phyloP scores from a whole-genome alignment of 163 green algal genomes.

The Chlorella variabilis region DNA sequence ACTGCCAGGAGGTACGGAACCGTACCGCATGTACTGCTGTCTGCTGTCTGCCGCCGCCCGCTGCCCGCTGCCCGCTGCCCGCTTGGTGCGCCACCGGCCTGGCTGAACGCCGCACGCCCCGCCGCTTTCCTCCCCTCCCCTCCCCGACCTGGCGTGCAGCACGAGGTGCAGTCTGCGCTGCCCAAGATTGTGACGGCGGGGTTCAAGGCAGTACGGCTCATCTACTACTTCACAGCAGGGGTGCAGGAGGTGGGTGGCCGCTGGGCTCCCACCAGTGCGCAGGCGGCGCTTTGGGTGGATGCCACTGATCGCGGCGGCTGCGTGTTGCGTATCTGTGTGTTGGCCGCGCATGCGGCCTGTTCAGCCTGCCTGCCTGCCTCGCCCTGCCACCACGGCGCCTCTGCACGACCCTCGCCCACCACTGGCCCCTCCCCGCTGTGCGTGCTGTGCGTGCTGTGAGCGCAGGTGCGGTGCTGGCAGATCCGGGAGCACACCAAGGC shows the following conservation, averaged over 20 bases:
- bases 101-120: no score
- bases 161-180: constrained; percentile 70
- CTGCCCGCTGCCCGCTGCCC: no score
- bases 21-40: background rate
- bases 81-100: background rate
- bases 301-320: no score
- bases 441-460: no score
- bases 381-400: no score
- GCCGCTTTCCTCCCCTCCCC: background rate
- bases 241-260: constrained; percentile 73
- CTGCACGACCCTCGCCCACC: no score
- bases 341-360: no score
- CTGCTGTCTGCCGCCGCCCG: constrained; percentile 12
- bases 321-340: background rate
- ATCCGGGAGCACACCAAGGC: constrained; percentile 90
- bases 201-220: constrained; percentile 92
- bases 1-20: constrained; percentile 75
- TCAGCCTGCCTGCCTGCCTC: no score
- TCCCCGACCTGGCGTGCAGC: constrained; percentile 5
- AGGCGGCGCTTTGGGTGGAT: no score
- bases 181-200: constrained; percentile 97
- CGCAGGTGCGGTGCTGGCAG: constrained; percentile 94
- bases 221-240: constrained; percentile 99
- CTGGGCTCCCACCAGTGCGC: no score
- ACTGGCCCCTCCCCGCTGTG: no score